Conservation (phyloP, 768 basidiomycete species). For the Leucosporidium yakuticum region DNA sequence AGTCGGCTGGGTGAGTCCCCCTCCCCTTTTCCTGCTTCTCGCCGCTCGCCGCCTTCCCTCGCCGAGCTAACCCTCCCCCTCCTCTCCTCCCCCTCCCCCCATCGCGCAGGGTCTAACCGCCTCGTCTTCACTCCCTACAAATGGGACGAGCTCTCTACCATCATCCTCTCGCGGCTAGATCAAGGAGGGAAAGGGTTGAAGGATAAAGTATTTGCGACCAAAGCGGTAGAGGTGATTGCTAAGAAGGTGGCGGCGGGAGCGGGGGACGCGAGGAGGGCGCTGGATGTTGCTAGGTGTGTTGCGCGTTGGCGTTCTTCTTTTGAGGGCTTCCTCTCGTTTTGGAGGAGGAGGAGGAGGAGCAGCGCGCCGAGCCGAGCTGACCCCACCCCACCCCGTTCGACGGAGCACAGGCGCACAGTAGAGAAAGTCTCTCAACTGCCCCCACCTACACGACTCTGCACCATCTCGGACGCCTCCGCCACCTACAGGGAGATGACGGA, state of each 20-base stretch:
- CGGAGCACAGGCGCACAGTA: conserved; percentile 22
- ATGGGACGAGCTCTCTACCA: conserved; percentile 55
- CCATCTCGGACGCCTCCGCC: conserved; percentile 34
- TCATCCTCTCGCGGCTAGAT: too few species aligned
- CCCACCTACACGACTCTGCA: conserved; percentile 17
- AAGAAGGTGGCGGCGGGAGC: conserved; percentile 74
- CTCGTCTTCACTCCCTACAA: conserved; percentile 90
- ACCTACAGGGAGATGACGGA: conserved; percentile 40
- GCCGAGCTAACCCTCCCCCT: background rate
- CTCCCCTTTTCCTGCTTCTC: background rate
- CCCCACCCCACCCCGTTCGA: too few species aligned
- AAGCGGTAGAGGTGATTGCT: conserved; percentile 50
- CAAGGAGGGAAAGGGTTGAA: too few species aligned
- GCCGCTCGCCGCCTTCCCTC: background rate
- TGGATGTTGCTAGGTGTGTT: conserved; percentile 91
- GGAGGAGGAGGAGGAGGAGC: too few species aligned
- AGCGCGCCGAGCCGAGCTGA: background rate
- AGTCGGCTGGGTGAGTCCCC: conserved; percentile 72
- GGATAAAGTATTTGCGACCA: too few species aligned
- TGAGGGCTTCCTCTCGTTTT: too few species aligned
- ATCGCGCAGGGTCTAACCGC: conserved; percentile 67
- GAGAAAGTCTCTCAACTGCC: conserved; percentile 19
- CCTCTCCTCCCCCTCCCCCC: background rate
- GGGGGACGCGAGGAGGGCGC: conserved; percentile 84
- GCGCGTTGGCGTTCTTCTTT: too few species aligned